Percentiles rank a stretch among this genome's conserved stretches.
Evolutionary conservation across 78 protist genomes (phyloP).

Genomic region (Chrysochromulina parva): DNA sequence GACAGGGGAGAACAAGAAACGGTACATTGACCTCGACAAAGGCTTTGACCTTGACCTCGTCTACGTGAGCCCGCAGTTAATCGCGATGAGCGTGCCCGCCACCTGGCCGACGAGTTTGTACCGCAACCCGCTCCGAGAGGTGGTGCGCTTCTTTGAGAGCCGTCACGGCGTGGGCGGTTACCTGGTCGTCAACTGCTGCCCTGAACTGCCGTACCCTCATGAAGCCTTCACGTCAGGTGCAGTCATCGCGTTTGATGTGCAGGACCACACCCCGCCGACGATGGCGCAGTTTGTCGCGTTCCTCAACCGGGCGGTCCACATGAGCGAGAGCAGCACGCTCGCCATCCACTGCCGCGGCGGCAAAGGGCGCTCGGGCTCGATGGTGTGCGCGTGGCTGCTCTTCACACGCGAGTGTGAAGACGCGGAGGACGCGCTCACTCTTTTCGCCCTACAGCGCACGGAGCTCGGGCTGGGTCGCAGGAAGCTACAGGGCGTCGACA

Average conservation of each 20-base stretch:
- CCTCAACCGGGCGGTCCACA: too few species aligned
- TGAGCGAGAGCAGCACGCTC: conserved; percentile 56
- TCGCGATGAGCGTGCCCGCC: conserved; percentile 65
- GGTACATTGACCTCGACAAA: conserved; percentile 42
- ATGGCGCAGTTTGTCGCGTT: too few species aligned
- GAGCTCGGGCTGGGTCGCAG: too few species aligned
- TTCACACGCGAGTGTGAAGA: background rate
- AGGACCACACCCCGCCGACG: background rate
- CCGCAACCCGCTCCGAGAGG: conserved; percentile 5
- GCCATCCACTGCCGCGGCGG: conserved; percentile 88
- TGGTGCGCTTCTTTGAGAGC: conserved; percentile 28
- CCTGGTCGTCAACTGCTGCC: conserved; percentile 61
- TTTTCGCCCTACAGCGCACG: conserved; percentile 52
- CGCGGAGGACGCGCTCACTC: conserved; percentile 48
- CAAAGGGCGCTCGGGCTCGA: conserved; percentile 73
- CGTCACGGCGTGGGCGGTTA: background rate
- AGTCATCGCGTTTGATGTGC: background rate
- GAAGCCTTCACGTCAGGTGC: too few species aligned
- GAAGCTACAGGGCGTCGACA: conserved; percentile 65
- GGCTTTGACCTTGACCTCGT: conserved; percentile 71
- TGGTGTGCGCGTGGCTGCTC: conserved; percentile 42
- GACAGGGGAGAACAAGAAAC: conserved; percentile 35
- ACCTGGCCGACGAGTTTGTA: background rate
- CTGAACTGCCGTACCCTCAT: conserved; percentile 31
- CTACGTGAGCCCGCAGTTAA: conserved; percentile 59